phyloP scores from a whole-genome alignment of 805 yeast genomes.

The Cyberlindnera saturnus region DNA sequence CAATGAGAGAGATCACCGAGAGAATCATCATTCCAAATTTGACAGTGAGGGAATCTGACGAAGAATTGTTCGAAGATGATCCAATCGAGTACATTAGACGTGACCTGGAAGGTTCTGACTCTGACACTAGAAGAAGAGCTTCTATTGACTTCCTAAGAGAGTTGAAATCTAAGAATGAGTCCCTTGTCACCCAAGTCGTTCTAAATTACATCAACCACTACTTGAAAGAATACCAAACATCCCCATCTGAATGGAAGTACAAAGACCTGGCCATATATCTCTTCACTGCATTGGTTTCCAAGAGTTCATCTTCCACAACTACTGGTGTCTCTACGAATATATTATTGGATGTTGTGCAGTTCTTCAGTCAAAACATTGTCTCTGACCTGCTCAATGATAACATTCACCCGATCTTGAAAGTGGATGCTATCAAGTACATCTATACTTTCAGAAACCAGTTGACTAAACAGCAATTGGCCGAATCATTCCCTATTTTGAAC shows the following conservation, averaged over 20 bases:
- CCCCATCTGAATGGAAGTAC: constrained; percentile 63
- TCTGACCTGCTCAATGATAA: constrained; percentile 61
- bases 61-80: constrained; percentile 93
- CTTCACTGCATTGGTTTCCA: constrained; percentile 85
- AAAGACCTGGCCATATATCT: constrained; percentile 85
- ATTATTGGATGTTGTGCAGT: constrained; percentile 78
- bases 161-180: constrained; percentile 72
- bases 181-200: constrained; percentile 66
- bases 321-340: constrained; percentile 87
- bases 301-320: constrained; percentile 77
- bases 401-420: constrained; percentile 72
- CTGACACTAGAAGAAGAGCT: constrained; percentile 86
- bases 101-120: constrained; percentile 92
- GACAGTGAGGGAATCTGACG: constrained; percentile 78
- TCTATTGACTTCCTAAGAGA: constrained; percentile 91
- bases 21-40: constrained; percentile 87
- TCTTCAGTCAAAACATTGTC: constrained; percentile 76
- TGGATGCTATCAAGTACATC: constrained; percentile 90
- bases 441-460: constrained; percentile 88
- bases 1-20: constrained; percentile 70
- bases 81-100: constrained; percentile 90
- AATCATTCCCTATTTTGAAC: constrained; percentile 74
- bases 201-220: constrained; percentile 66
- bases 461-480: constrained; percentile 74
- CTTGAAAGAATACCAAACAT: constrained; percentile 42